Conservation (phyloP, 805 yeast species). For the Candida ulmi region DNA sequence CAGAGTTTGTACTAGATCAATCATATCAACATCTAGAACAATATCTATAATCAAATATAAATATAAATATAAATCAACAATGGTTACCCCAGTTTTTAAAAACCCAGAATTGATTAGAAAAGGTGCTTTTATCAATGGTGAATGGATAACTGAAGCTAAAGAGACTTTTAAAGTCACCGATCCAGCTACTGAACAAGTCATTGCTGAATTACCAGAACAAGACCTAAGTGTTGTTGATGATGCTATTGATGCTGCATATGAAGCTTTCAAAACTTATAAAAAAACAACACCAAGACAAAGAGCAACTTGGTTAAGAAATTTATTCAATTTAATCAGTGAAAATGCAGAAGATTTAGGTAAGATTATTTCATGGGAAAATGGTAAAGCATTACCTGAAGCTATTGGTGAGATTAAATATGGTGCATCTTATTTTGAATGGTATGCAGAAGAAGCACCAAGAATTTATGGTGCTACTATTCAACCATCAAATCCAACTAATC, state of each 20-base stretch:
- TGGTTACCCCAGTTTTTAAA: conserved; percentile 27
- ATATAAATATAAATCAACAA: not conserved
- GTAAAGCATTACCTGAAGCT: conserved; percentile 50
- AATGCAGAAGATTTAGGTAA: conserved; percentile 53
- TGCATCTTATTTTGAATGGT: conserved; percentile 85
- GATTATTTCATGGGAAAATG: conserved; percentile 54
- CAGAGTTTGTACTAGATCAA: no score
- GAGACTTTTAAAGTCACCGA: conserved; percentile 58
- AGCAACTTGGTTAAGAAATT: conserved; percentile 42
- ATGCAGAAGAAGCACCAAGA: conserved; percentile 59
- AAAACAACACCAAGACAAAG: conserved; percentile 46
- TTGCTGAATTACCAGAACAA: conserved; percentile 58
- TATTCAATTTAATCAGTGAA: conserved; percentile 46
- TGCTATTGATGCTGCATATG: conserved; percentile 43
- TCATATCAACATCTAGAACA: not conserved
- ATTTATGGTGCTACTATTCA: conserved; percentile 52
- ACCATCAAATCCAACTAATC: conserved; percentile 43
- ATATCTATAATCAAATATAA: no score
- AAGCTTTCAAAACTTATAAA: conserved; percentile 40
- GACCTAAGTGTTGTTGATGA: conserved; percentile 54
- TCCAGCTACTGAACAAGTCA: conserved; percentile 62
- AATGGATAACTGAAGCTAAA: conserved; percentile 50
- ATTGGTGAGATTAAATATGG: conserved; percentile 52
- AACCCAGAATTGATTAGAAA: conserved; percentile 50
- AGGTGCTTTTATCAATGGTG: conserved; percentile 66